These are phyloP conservation scores for Alternaria atra DNA, from an alignment of 2,329 filamentous ascomycete genomes.

Conservation along the genomic window DNA sequence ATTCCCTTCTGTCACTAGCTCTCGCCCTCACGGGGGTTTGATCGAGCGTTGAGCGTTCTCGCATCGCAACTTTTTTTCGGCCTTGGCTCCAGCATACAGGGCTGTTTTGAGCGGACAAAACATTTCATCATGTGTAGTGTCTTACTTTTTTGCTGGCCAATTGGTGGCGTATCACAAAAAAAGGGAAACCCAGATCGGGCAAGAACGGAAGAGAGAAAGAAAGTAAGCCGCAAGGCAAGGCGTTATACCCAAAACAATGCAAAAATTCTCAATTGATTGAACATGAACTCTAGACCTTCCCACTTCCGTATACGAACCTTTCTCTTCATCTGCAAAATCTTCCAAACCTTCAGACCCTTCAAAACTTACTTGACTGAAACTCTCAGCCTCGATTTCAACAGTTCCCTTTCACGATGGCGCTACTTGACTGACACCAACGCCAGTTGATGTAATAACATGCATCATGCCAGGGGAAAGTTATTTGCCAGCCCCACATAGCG, in stretches of 20 bases:
- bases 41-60: constrained; percentile 28
- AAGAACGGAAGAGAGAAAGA: neutral
- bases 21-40: constrained; percentile 25
- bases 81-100: constrained; percentile 19
- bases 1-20: constrained; percentile 18
- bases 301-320: neutral
- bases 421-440: constrained; percentile 2
- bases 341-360: neutral
- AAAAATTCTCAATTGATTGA: neutral
- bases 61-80: constrained; percentile 4
- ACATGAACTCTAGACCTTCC: neutral
- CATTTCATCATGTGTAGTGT: constrained; percentile 9
- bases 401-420: neutral
- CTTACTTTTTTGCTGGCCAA: neutral
- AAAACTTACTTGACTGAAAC: neutral
- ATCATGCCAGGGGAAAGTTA: constrained; percentile 2
- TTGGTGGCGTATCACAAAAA: neutral
- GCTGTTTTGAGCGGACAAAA: constrained; percentile 11
- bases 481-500: neutral
- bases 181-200: neutral
- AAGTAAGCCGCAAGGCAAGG: constrained; percentile 2
- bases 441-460: neutral
- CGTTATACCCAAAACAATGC: constrained; percentile 1
- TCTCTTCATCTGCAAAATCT: neutral
- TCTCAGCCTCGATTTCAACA: constrained; percentile 1